phyloP scores from a whole-genome alignment of 2,329 filamentous ascomycete species.

The Aureobasidium vineae region DNA sequence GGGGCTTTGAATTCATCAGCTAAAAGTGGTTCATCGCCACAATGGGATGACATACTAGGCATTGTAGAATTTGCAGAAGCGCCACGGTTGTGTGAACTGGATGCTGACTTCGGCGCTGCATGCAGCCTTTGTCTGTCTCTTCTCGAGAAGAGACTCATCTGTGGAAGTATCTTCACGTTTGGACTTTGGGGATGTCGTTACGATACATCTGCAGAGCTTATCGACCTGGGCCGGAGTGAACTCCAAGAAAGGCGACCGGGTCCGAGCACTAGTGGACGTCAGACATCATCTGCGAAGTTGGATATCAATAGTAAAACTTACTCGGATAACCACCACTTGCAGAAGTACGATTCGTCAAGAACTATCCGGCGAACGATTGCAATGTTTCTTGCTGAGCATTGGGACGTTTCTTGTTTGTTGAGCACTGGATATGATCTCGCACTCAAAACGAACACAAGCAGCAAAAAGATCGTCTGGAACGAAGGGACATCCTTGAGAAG shows the following conservation, averaged over 20 bases:
- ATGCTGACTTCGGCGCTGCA: background rate
- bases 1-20: too few relatives aligned
- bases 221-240: background rate
- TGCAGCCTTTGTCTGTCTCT: background rate
- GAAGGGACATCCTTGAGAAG: too few relatives aligned
- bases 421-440: background rate
- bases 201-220: background rate
- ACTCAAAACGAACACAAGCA: background rate
- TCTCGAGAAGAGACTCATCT: background rate
- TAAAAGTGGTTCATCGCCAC: too few relatives aligned
- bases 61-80: background rate
- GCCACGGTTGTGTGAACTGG: background rate
- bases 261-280: background rate
- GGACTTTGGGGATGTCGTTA: background rate
- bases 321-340: conserved; percentile 3
- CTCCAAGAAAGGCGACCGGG: background rate
- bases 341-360: background rate
- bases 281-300: too few relatives aligned
- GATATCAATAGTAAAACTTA: background rate
- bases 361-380: background rate
- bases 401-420: background rate
- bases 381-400: background rate
- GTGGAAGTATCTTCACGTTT: background rate
- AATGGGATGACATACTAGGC: too few relatives aligned
- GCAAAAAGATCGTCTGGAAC: too few relatives aligned